Evolutionary conservation across 2,329 filamentous ascomycete genomes (phyloP).

Genomic region (Orbilia ellipsospora): DNA sequence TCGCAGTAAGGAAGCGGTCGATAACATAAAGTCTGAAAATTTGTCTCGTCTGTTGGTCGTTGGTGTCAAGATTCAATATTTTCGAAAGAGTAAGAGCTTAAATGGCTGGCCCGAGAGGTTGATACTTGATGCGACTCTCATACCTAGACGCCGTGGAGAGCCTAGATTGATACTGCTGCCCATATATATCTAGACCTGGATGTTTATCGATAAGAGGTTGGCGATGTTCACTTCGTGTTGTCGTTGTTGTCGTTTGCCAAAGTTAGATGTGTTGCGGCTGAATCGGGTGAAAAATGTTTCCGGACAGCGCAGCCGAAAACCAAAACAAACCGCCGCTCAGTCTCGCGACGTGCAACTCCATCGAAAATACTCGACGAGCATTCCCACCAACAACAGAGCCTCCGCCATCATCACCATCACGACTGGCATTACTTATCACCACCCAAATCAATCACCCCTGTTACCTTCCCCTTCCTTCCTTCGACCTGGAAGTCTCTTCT

Average conservation of each 20-base stretch:
- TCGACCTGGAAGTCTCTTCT: neutral
- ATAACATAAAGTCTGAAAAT: no score
- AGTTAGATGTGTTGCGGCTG: conserved; percentile 1
- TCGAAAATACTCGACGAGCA: conserved; percentile 32
- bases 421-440: neutral
- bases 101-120: no score
- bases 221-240: conserved; percentile 20
- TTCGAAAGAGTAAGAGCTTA: no score
- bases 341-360: conserved; percentile 49
- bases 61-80: no score
- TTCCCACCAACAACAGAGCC: conserved; percentile 1
- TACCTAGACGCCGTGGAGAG: no score
- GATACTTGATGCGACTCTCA: no score
- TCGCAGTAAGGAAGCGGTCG: no score
- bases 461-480: neutral
- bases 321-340: conserved; percentile 51
- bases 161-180: no score
- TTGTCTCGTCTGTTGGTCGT: no score
- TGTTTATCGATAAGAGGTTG: neutral
- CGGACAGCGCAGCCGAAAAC: conserved; percentile 39
- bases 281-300: neutral
- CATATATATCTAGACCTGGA: neutral
- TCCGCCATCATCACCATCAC: neutral
- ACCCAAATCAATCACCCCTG: neutral
- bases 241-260: conserved; percentile 23